Evolutionary conservation across 208 protist species (phyloP), one percentile per base, ranked within the genome.

Genomic region (Phytomonas serpens): DNA sequence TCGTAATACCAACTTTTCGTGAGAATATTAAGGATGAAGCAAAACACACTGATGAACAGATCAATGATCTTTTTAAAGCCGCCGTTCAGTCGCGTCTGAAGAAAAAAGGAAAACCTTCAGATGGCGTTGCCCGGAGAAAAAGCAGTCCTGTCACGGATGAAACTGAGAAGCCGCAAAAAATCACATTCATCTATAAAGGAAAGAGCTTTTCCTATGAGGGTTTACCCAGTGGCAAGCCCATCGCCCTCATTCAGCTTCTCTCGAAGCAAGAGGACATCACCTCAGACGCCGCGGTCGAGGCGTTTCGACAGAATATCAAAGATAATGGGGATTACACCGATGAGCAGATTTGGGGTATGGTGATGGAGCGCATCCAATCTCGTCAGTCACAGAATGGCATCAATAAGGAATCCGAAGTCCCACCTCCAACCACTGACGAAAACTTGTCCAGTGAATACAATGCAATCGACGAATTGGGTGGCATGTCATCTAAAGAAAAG

Each of bases 141-240:
- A 1, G 70, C 29, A 27, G 11, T 36, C 27, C 72, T n/a, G 33
- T 68, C 36, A 61, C 68, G 13, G 80, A 67, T 29, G 80, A 84
- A 9, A 30, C 77, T 30, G 88, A 93, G 76, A 77, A 81, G 74
- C 68, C 68, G 34, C 84, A 89, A 71, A 85, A 82, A 67, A 85
- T 94, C 64, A 83, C 83, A 11, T 76, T 94, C 14, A 79, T 7
- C 47, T 90, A 85, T 76, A 74, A 77, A 19, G 86, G 89, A 27
- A 86, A 87, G 68, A 78, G 87, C 71, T 86, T 92, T 70, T 87
- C 82, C 36, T 94, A 92, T 69, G 71, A 88, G 64, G 89, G 89
- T 37, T 67, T 88, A n/a, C 86, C 77, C n/a, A 87, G 79, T 72
- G 72, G 67, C 51, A 90, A 91, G 77, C 68, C 79, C 47, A 78